Conservation (phyloP, 108 stramenopile genomes). For the Skeletonema marinoi region DNA sequence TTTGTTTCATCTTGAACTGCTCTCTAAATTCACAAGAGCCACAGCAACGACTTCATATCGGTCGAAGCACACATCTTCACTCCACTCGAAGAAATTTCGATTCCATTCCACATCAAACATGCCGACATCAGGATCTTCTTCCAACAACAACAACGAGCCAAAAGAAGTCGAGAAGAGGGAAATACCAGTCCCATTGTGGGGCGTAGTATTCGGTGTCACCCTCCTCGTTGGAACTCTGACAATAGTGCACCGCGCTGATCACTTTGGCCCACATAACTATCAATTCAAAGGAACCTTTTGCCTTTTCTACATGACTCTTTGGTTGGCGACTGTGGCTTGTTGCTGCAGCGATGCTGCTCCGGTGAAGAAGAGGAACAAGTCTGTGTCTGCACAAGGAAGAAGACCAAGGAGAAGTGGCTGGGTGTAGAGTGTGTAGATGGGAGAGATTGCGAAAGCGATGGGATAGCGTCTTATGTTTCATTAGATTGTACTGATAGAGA, state of each 20-base stretch:
- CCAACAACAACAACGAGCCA: neutral
- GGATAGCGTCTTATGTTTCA: neutral
- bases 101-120: neutral
- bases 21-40: too few relatives aligned
- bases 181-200: neutral
- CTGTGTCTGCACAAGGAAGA: neutral
- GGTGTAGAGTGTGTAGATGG: neutral
- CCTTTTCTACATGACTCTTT: neutral
- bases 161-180: neutral
- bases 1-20: too few relatives aligned
- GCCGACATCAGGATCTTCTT: neutral
- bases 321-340: neutral
- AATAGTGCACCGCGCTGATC: neutral
- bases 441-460: neutral
- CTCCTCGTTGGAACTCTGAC: neutral
- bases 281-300: neutral
- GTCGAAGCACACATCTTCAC: too few relatives aligned
- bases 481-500: neutral
- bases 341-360: neutral
- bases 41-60: too few relatives aligned
- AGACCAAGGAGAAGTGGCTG: neutral
- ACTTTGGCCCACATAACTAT: neutral
- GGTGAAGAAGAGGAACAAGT: neutral
- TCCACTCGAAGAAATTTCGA: too few relatives aligned
- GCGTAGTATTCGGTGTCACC: neutral